Conservation (phyloP, 2,329 filamentous ascomycete genomes). For the Trichoderma semiorbis region DNA sequence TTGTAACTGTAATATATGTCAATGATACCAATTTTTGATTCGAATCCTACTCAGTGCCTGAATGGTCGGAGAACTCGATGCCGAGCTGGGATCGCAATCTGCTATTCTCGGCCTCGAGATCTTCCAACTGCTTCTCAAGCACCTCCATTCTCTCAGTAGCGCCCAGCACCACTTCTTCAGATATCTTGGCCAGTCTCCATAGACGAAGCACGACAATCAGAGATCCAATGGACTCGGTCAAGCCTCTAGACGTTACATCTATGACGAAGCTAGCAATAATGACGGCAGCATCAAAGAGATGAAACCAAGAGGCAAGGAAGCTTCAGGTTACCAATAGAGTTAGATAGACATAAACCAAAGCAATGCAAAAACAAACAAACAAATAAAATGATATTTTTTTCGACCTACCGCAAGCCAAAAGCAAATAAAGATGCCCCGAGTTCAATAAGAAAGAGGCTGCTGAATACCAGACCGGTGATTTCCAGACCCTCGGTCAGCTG, state of each 20-base stretch:
- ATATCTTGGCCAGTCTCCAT: conserved; percentile 68
- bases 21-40: neutral
- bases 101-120: conserved; percentile 48
- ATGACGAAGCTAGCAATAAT: conserved; percentile 60
- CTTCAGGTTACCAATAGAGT: conserved; percentile 31
- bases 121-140: conserved; percentile 49
- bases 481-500: conserved; percentile 41
- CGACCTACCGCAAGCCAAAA: conserved; percentile 56
- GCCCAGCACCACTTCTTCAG: conserved; percentile 63
- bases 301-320: conserved; percentile 58
- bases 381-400: neutral
- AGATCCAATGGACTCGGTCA: conserved; percentile 60
- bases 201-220: conserved; percentile 64
- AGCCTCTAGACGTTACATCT: conserved; percentile 57
- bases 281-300: conserved; percentile 61
- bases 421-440: conserved; percentile 56
- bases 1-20: neutral
- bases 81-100: conserved; percentile 24
- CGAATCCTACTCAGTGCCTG: conserved; percentile 18
- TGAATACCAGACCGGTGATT: conserved; percentile 55
- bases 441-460: conserved; percentile 62
- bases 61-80: conserved; percentile 20
- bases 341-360: neutral
- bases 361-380: neutral
- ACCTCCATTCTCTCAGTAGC: conserved; percentile 60